phyloP scores from a whole-genome alignment of 1,284 basidiomycete species.

The Rugiboletus extremiorientalis region DNA sequence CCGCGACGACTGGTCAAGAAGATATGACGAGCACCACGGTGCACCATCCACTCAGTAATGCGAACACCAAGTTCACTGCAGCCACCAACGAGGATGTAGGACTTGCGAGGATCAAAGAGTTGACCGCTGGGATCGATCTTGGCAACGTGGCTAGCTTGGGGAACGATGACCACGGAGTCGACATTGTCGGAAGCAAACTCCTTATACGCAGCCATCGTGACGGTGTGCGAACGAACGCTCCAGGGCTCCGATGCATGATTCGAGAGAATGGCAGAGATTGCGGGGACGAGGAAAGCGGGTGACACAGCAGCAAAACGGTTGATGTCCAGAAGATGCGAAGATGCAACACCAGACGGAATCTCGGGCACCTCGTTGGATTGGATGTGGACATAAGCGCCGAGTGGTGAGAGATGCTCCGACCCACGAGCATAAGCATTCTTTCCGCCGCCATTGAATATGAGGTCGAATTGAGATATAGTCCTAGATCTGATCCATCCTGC shows the following conservation, averaged over 20 bases:
- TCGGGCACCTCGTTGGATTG: slow-evolving; percentile 14
- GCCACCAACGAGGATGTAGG: slow-evolving; percentile 33
- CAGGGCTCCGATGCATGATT: slow-evolving; percentile 19
- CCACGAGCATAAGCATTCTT: slow-evolving; percentile 18
- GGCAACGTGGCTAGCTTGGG: not conserved
- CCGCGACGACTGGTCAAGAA: slow-evolving; percentile 36
- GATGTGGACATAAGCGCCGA: slow-evolving; percentile 29
- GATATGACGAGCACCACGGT: slow-evolving; percentile 29
- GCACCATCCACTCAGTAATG: slow-evolving; percentile 34
- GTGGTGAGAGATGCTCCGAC: slow-evolving; percentile 21
- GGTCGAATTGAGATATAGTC: slow-evolving; percentile 19
- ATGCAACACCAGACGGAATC: slow-evolving; percentile 19
- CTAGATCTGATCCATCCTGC: slow-evolving; percentile 17
- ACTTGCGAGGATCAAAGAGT: slow-evolving; percentile 32
- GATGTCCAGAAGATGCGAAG: slow-evolving; percentile 18
- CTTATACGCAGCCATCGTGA: slow-evolving; percentile 14
- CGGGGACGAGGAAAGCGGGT: slow-evolving; percentile 12
- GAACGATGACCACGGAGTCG: slow-evolving; percentile 18
- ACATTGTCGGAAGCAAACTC: not conserved
- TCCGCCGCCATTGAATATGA: slow-evolving; percentile 27
- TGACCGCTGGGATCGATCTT: slow-evolving; percentile 28
- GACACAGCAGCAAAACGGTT: slow-evolving; percentile 17
- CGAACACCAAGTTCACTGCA: slow-evolving; percentile 33
- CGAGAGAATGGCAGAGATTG: slow-evolving; percentile 13
- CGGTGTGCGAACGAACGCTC: slow-evolving; percentile 2